Percentiles rank a stretch among this genome's conserved stretches.
Evolutionary conservation across 1,139 yeast genomes (phyloP).

Genomic region (Sugiyamaella xylanicola): DNA sequence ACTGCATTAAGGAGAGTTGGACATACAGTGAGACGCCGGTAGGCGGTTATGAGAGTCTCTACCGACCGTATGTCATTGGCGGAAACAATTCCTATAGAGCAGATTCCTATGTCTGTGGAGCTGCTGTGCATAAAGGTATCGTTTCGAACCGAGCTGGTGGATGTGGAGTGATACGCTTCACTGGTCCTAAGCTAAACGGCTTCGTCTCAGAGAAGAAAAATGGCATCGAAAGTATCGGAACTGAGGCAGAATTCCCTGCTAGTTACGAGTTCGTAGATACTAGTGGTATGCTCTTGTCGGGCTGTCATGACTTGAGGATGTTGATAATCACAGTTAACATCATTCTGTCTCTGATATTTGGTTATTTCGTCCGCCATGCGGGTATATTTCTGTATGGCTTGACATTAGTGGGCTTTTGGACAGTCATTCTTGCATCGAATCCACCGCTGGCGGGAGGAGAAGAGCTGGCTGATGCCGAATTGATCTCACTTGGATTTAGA

Average conservation of each 20-base stretch:
- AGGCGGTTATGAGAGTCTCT: slow-evolving; percentile 67
- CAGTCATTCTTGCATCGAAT: slow-evolving; percentile 74
- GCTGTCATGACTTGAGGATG: slow-evolving; percentile 70
- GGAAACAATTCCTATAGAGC: slow-evolving; percentile 73
- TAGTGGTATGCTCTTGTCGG: slow-evolving; percentile 41
- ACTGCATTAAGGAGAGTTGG: slow-evolving; percentile 79
- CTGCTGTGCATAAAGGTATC: slow-evolving; percentile 85
- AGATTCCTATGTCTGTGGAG: slow-evolving; percentile 87
- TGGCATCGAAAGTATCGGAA: slow-evolving; percentile 58
- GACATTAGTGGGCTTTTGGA: slow-evolving; percentile 80
- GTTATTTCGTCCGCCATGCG: slow-evolving; percentile 52
- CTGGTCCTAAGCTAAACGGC: slow-evolving; percentile 51
- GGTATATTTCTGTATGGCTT: slow-evolving; percentile 62
- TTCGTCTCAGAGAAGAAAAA: slow-evolving; percentile 45
- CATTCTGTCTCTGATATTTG: slow-evolving; percentile 60
- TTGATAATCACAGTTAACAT: slow-evolving; percentile 60
- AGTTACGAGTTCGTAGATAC: slow-evolving; percentile 60
- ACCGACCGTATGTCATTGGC: slow-evolving; percentile 75
- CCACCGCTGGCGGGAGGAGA: slow-evolving; percentile 73
- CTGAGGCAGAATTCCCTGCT: slow-evolving; percentile 73
- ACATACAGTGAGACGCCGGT: slow-evolving; percentile 77
- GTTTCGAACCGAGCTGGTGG: slow-evolving; percentile 80
- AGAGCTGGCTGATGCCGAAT: slow-evolving; percentile 52
- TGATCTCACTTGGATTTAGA: slow-evolving; percentile 71
- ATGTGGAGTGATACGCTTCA: slow-evolving; percentile 65